phyloP scores from a whole-genome alignment of 2,329 filamentous ascomycete genomes.

The Metarhizium rileyi region DNA sequence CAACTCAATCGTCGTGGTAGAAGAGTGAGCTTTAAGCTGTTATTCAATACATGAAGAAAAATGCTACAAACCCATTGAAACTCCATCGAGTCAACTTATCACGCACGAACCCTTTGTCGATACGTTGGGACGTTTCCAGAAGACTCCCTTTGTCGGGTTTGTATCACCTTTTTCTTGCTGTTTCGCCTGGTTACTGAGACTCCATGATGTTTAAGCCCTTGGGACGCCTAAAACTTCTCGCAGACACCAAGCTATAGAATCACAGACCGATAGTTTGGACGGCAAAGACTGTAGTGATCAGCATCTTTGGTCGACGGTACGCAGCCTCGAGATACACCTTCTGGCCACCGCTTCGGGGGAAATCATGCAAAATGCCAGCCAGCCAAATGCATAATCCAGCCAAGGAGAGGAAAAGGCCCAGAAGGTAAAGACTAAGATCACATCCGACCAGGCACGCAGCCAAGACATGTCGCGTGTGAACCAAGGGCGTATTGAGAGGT shows the following conservation, averaged over 20 bases:
- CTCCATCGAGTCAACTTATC: too few relatives aligned
- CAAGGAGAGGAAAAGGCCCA: conserved; percentile 10
- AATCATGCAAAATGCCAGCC: conserved; percentile 28
- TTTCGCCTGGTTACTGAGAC: background rate
- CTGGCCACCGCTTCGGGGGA: conserved; percentile 52
- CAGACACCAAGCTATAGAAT: conserved; percentile 28
- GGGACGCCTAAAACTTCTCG: background rate
- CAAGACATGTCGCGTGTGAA: too few relatives aligned
- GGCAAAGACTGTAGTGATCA: conserved; percentile 50
- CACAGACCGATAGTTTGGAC: conserved; percentile 52
- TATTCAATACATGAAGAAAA: too few relatives aligned
- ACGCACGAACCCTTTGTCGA: too few relatives aligned
- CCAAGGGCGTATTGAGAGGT: background rate
- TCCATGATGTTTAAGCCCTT: background rate
- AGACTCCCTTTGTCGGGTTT: too few relatives aligned
- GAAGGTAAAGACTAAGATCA: conserved; percentile 9
- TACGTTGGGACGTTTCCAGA: too few relatives aligned
- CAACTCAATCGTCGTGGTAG: too few relatives aligned
- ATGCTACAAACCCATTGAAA: too few relatives aligned
- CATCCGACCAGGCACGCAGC: too few relatives aligned
- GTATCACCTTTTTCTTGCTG: too few relatives aligned
- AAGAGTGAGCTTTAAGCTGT: too few relatives aligned
- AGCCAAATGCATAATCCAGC: conserved; percentile 49
- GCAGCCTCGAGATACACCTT: conserved; percentile 59
- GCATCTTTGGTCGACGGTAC: conserved; percentile 46